These are phyloP conservation scores for Nannizziopsis barbatae DNA, from an alignment of 2,329 filamentous ascomycete genomes.

Conservation along the genomic window DNA sequence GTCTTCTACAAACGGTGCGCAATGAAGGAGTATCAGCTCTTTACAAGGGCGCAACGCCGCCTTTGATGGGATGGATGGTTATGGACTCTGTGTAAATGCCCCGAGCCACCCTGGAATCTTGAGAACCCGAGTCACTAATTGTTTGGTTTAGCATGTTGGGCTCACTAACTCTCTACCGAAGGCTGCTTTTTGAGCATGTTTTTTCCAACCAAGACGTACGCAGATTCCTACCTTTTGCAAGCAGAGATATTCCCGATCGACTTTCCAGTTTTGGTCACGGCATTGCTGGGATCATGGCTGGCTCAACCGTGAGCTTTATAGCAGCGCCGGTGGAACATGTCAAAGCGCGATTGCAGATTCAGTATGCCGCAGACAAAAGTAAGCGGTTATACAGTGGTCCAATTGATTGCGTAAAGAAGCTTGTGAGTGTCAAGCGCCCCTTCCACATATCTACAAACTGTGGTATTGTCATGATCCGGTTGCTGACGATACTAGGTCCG, in stretches of 20 bases:
- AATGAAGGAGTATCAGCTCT: conserved; percentile 76
- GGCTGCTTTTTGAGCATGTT: conserved; percentile 66
- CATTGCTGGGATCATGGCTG: conserved; percentile 75
- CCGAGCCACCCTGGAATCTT: neutral
- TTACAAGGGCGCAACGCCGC: conserved; percentile 90
- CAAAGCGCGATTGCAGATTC: conserved; percentile 86
- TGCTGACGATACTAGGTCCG: conserved; percentile 26
- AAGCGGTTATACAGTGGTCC: conserved; percentile 76
- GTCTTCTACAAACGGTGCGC: conserved; percentile 68
- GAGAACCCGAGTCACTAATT: neutral
- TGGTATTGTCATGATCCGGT: neutral
- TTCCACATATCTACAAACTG: neutral
- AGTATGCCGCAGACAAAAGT: conserved; percentile 71
- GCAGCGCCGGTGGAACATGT: conserved; percentile 91
- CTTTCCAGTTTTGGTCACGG: conserved; percentile 74
- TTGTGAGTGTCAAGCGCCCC: conserved; percentile 29
- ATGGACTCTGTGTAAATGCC: conserved; percentile 63
- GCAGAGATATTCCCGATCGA: conserved; percentile 31
- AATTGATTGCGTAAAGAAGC: conserved; percentile 65
- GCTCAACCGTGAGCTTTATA: conserved; percentile 81
- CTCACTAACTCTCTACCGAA: conserved; percentile 79
- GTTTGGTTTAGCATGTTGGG: conserved; percentile 58
- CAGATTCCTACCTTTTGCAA: conserved; percentile 27
- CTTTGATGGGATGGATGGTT: conserved; percentile 93
- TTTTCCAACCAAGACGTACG: conserved; percentile 48